phyloP scores from a whole-genome alignment of 768 basidiomycete species.

The Mycena haematopus region DNA sequence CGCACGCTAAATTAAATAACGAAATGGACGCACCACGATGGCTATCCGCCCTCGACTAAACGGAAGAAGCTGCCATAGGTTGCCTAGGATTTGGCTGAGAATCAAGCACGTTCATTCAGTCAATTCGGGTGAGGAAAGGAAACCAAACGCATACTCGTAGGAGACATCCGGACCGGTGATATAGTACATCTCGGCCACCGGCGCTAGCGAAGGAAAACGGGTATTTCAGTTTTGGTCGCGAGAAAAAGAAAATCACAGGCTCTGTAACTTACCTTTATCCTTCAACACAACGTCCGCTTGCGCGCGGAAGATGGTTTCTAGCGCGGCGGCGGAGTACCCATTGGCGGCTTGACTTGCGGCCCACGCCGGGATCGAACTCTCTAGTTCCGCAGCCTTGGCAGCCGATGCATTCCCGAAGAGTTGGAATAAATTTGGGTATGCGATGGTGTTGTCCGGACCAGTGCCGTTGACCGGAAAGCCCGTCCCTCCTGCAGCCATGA shows the following conservation, averaged over 20 bases:
- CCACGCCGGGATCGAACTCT: conserved; percentile 44
- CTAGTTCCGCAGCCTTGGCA: conserved; percentile 41
- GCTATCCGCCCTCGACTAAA: conserved; percentile 59
- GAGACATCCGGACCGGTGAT: conserved; percentile 32
- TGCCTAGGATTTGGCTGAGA: conserved; percentile 44
- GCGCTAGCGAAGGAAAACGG: conserved; percentile 37
- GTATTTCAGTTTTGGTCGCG: background rate
- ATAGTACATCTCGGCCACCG: conserved; percentile 53
- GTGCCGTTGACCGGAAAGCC: conserved; percentile 46
- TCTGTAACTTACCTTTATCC: conserved; percentile 49
- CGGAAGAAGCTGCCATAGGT: conserved; percentile 59
- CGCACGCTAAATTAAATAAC: too few species aligned
- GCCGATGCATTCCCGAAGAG: conserved; percentile 45
- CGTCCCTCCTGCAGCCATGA: conserved; percentile 44
- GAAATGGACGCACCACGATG: conserved; percentile 1
- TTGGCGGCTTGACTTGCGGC: conserved; percentile 48
- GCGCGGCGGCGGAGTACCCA: conserved; percentile 46
- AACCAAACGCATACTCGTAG: background rate
- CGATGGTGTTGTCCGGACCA: conserved; percentile 56
- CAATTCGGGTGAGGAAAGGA: too few species aligned
- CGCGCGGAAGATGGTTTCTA: conserved; percentile 48
- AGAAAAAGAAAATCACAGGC: background rate
- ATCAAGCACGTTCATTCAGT: background rate
- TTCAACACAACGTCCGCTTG: conserved; percentile 55
- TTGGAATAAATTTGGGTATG: conserved; percentile 56